A percentile compares a stretch with the other conserved stretches of the same genome.
Evolutionary conservation across 176 grass and related monocot genomes (phyloP).

Genomic region (Aegilops longissima): DNA sequence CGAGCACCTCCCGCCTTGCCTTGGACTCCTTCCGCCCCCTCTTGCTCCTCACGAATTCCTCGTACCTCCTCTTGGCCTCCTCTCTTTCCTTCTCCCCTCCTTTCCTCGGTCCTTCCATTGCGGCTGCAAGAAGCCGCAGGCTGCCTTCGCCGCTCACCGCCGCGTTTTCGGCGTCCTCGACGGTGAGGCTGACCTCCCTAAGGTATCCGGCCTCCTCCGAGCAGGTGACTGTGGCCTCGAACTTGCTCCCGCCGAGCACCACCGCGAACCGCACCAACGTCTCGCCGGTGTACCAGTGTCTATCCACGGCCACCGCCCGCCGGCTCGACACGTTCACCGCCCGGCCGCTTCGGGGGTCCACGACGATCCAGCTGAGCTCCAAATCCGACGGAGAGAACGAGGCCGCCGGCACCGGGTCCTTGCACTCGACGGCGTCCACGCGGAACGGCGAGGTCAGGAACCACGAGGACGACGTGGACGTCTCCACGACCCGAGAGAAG

Average conservation of each 20-base stretch:
- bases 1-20: background rate
- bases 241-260: background rate
- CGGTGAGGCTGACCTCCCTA: background rate
- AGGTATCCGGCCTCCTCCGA: background rate
- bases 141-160: background rate
- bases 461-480: constrained; percentile 40
- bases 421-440: constrained; percentile 34
- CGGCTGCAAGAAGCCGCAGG: background rate
- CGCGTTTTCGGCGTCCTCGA: background rate
- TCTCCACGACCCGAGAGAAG: constrained; percentile 41
- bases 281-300: background rate
- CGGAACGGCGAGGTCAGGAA: constrained; percentile 58
- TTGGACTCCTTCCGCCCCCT: background rate
- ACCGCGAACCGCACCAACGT: background rate
- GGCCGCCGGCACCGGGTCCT: background rate
- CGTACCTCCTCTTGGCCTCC: background rate
- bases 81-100: background rate
- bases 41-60: background rate
- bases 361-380: constrained; percentile 50
- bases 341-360: constrained; percentile 26
- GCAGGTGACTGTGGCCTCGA: background rate
- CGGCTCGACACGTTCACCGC: background rate
- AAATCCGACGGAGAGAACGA: constrained; percentile 30
- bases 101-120: background rate
- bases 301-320: background rate